Conservation (phyloP, 2,329 filamentous ascomycete species). For the Aurifilum marmelostoma region DNA sequence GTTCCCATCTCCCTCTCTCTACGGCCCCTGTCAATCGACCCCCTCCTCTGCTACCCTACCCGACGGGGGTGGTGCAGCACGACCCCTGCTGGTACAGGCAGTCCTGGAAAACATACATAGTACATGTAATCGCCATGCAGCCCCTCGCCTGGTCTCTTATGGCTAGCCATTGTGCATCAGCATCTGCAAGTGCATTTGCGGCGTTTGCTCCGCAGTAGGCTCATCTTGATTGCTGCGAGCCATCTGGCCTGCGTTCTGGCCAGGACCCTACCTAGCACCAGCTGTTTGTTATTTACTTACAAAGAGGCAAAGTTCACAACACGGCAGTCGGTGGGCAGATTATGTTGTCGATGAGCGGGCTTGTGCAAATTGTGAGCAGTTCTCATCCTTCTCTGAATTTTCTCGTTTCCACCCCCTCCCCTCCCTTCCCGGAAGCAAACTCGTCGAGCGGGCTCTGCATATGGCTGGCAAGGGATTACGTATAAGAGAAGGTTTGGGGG, state of each 20-base stretch:
- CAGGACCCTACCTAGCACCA: neutral
- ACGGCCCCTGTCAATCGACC: slow-evolving; percentile 33
- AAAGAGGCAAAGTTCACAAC: slow-evolving; percentile 7
- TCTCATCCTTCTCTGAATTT: slow-evolving; percentile 4
- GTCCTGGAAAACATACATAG: slow-evolving; percentile 44
- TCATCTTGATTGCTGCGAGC: slow-evolving; percentile 21
- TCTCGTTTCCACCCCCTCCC: neutral
- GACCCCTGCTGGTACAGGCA: slow-evolving; percentile 45
- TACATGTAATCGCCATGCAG: slow-evolving; percentile 38
- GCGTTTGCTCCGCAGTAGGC: slow-evolving; percentile 38
- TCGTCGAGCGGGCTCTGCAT: neutral
- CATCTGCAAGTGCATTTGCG: slow-evolving; percentile 37
- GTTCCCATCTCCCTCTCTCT: slow-evolving; percentile 34
- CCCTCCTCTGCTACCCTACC: slow-evolving; percentile 32
- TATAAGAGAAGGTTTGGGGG: slow-evolving; percentile 18
- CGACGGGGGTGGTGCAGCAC: slow-evolving; percentile 17
- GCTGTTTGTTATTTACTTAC: slow-evolving; percentile 1
- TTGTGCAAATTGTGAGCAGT: slow-evolving; percentile 23
- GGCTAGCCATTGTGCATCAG: slow-evolving; percentile 32
- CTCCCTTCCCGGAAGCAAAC: neutral
- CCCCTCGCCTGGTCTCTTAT: slow-evolving; percentile 37
- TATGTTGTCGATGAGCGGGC: slow-evolving; percentile 17
- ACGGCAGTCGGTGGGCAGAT: slow-evolving; percentile 17
- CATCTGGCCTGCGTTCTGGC: slow-evolving; percentile 17
- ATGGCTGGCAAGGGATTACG: slow-evolving; percentile 7